These are phyloP conservation scores for Carpinus viminea DNA, from an alignment of 306 rosid genomes.

Conservation along the genomic window DNA sequence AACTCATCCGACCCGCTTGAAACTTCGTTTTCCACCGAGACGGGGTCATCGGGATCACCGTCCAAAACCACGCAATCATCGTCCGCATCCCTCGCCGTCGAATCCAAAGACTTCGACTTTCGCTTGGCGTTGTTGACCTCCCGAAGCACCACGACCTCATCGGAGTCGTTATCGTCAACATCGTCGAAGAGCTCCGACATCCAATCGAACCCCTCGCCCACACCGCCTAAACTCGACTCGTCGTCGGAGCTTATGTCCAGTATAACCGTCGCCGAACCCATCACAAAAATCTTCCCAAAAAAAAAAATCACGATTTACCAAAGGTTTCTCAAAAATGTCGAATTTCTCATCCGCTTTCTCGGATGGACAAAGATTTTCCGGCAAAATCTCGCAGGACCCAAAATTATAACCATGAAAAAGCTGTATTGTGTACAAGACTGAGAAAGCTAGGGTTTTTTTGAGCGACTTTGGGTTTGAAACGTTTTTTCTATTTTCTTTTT, in stretches of 20 bases:
- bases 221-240: conserved; percentile 30
- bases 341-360: not conserved
- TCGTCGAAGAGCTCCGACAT: conserved; percentile 38
- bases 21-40: conserved; percentile 39
- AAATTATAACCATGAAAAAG: not conserved
- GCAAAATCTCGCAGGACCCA: not conserved
- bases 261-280: conserved; percentile 41
- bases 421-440: not conserved
- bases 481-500: too few species aligned
- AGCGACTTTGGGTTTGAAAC: not conserved
- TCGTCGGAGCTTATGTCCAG: conserved; percentile 85
- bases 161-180: conserved; percentile 47
- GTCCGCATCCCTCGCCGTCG: conserved; percentile 28
- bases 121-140: conserved; percentile 43
- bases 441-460: not conserved
- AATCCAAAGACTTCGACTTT: conserved; percentile 42
- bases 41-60: conserved; percentile 59
- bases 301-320: not conserved
- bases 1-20: conserved; percentile 58
- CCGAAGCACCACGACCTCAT: conserved; percentile 48
- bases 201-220: conserved; percentile 40
- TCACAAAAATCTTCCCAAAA: not conserved
- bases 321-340: conserved; percentile 22
- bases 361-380: conserved; percentile 16
- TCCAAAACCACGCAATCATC: conserved; percentile 80